Base-by-base conservation (phyloP, 148 eudicot genomes). In the Fagopyrum esculentum region DNA sequence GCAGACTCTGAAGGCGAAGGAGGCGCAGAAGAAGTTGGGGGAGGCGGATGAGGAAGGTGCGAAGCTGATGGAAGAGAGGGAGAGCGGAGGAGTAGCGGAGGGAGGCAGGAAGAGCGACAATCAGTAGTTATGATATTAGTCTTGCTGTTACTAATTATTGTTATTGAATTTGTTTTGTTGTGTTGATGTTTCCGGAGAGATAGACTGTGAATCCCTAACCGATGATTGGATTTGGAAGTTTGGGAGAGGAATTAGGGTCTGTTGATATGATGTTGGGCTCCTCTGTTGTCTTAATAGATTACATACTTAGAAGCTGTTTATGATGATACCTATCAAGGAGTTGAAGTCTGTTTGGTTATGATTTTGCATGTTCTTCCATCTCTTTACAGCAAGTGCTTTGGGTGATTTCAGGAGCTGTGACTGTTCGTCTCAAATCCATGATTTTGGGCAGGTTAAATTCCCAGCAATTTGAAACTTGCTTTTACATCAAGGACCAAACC, bases 1-100 rank as follows among this genome's bases (percentile, higher is more conserved):
- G 85, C 86, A 87, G 79, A 86, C 83, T 5, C 76, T 89, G 22
- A 87, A 89, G 87, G 93, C 88, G 1, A 86, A 85, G 64, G 93
- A 85, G 22, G 87, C 84, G 4, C 86, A 86, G 73, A 85, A 86
- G 83, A 87, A 89, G 85, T 73, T 52, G 10, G 69, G 71, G 19
- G 83, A 83, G 52, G 76, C 75, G 5, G 88, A 84, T 70, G 89
- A 85, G 73, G 90, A 87, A 79, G 74, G 54, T 10, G 90, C 82
- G 15, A 81, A 74, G 80, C 79, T 87, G 81, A 72, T 86, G 76
- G 87, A 83, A 72, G 88, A 81, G 74, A 82, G 86, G 54, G 86
- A 82, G 69, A 81, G 84, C 48, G 86, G 80, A 73, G 86, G 70
- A 43, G 82, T 72, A 9, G 16, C 76, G 19, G 69, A 26, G 16